Base-by-base conservation (phyloP, 2,329 filamentous ascomycete genomes). In the Pestalotiopsis sp. region DNA sequence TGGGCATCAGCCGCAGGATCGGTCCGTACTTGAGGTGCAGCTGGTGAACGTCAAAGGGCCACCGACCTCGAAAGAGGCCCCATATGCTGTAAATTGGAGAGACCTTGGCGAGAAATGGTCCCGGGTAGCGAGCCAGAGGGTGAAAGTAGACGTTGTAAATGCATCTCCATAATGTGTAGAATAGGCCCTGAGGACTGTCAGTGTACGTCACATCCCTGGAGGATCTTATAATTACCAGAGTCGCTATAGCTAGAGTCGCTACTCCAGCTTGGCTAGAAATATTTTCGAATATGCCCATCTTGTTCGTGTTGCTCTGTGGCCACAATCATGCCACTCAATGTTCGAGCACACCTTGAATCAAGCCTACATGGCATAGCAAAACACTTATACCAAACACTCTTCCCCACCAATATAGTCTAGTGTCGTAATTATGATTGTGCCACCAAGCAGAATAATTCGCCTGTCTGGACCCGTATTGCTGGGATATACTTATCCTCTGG, bases 1-100 rank as follows among this genome's bases (percentile, higher is more conserved):
- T 76, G 4, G 83, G 83, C 4, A 76, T 75, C 39, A 83, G 73
- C 4, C 83, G 80, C 14, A 85, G 79, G 2, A 83, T 75, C 1
- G 76, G 73, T 5, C 83, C 83, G 67, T 83, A 83, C 65, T 78
- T 72, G 6, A 72, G 68, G 69, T 81, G 80, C 14, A 81, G 71
- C 12, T 74, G 70, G 25, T 69, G 67, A 3, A 78, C 69, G 41
- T 73, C 69, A 65, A 72, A 75, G 9, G 72, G 70, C 27, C 78
- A 70, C 2, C 68, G 68, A 52, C 77, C 78, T 14, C 59, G 72
- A 13, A 72, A 41, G 13, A 75, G 59, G 58, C 73, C 67, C 65
- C 73, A 77, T 62, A 66, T 63, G 31, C 74, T 72, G 20, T 76
- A 75, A 1, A 77, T 41, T 38, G 45, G 65, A 3, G 74, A 74